phyloP scores from a whole-genome alignment of 352 stramenopile genomes.

The Elongisporangium anandrum region DNA sequence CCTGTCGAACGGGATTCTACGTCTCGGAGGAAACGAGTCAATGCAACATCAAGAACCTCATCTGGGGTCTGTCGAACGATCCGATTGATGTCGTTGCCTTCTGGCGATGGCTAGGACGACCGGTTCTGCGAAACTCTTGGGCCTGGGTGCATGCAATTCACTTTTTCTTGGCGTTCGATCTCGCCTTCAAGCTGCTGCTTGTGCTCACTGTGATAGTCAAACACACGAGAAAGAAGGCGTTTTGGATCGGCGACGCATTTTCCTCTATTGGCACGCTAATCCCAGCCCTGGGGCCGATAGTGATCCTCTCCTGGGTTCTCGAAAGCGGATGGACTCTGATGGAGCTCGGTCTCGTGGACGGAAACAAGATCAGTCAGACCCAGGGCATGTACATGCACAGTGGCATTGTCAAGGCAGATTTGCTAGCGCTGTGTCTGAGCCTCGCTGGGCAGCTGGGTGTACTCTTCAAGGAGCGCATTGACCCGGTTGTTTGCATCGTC shows the following conservation, averaged over 20 bases:
- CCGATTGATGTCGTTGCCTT: slow-evolving; percentile 3
- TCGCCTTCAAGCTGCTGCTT: slow-evolving; percentile 20
- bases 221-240: slow-evolving; percentile 21
- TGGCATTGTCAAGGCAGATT: slow-evolving; percentile 30
- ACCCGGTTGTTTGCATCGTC: slow-evolving; percentile 2
- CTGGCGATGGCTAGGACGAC: slow-evolving; percentile 14
- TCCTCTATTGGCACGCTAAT: slow-evolving; percentile 20
- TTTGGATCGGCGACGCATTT: slow-evolving; percentile 42
- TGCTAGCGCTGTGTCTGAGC: slow-evolving; percentile 32
- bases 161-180: slow-evolving; percentile 25
- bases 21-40: slow-evolving; percentile 15
- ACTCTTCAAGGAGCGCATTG: slow-evolving; percentile 4
- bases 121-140: slow-evolving; percentile 22
- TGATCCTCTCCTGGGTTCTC: slow-evolving; percentile 28
- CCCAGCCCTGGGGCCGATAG: slow-evolving; percentile 9
- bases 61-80: slow-evolving; percentile 5
- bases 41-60: slow-evolving; percentile 17
- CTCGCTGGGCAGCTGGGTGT: slow-evolving; percentile 23
- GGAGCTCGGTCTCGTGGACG: slow-evolving; percentile 37
- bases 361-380: slow-evolving; percentile 14
- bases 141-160: slow-evolving; percentile 37
- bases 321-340: slow-evolving; percentile 39
- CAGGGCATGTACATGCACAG: slow-evolving; percentile 23
- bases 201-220: slow-evolving; percentile 22
- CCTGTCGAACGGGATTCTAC: slow-evolving; percentile 23